Evolutionary conservation across 148 eudicot genomes (phyloP).

Genomic region (Fagopyrum esculentum): DNA sequence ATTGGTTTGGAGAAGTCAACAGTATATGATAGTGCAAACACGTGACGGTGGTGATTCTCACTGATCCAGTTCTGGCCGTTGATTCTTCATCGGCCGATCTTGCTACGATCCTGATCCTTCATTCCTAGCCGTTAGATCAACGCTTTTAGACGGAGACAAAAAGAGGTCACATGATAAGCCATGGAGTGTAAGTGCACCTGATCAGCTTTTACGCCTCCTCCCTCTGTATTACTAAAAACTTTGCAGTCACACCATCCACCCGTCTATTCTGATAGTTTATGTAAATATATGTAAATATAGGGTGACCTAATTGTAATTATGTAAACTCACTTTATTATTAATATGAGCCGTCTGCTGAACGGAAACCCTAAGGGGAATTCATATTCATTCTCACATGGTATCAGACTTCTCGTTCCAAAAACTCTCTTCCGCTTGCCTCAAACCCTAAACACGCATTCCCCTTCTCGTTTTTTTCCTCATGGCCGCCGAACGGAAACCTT

Average conservation of each 20-base stretch:
- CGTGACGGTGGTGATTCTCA: constrained; percentile 3
- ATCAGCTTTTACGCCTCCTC: constrained; percentile 9
- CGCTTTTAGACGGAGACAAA: background rate
- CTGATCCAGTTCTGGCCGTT: background rate
- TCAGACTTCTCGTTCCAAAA: no score
- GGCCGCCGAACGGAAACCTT: no score
- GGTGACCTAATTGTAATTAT: no score
- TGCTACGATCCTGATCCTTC: constrained; percentile 2
- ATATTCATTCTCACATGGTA: no score
- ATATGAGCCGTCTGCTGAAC: no score
- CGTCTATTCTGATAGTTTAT: background rate
- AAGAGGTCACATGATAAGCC: constrained; percentile 11
- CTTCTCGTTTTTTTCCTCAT: no score
- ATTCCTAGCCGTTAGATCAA: background rate
- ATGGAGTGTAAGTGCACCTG: background rate
- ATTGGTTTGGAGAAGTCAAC: background rate
- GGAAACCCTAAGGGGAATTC: no score
- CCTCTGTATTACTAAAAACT: constrained; percentile 1
- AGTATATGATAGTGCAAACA: background rate
- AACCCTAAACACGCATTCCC: no score
- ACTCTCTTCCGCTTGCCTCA: no score
- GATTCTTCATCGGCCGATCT: background rate
- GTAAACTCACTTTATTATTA: no score
- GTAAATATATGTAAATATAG: no score
- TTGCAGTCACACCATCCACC: constrained; percentile 12